These are phyloP conservation scores for Gleditsia sinensis DNA, from an alignment of 306 rosid species.

Conservation along the genomic window DNA sequence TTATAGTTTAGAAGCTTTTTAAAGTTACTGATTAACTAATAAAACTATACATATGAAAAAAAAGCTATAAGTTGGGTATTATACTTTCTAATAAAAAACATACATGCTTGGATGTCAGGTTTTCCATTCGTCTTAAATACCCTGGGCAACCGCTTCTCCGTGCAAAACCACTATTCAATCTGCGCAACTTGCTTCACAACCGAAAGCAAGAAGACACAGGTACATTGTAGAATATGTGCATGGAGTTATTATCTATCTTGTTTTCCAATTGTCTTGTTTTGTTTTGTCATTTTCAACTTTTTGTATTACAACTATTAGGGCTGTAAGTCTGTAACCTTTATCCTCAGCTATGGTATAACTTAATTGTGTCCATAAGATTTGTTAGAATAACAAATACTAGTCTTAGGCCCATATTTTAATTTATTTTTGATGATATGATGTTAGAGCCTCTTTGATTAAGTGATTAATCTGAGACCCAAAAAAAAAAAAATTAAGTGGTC, in stretches of 20 bases:
- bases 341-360: not conserved
- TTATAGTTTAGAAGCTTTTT: not conserved
- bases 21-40: conserved; percentile 17
- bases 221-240: conserved; percentile 38
- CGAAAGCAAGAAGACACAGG: conserved; percentile 68
- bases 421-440: not conserved
- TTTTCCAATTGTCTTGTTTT: not conserved
- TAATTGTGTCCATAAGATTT: not conserved
- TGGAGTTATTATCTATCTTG: conserved; percentile 18
- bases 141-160: conserved; percentile 82
- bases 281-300: too few species aligned
- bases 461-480: too few species aligned
- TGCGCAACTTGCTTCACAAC: conserved; percentile 80
- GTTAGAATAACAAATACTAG: not conserved
- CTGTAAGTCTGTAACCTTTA: not conserved
- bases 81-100: conserved; percentile 9
- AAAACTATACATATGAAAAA: not conserved
- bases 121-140: conserved; percentile 62
- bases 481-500: too few species aligned
- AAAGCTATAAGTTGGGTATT: conserved; percentile 17
- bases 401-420: not conserved
- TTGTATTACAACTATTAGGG: not conserved
- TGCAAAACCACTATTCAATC: conserved; percentile 67
- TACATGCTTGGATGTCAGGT: conserved; percentile 58
- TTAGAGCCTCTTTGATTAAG: not conserved